phyloP scores from a whole-genome alignment of 257 asterid species.

The Dorcoceras hygrometricum region DNA sequence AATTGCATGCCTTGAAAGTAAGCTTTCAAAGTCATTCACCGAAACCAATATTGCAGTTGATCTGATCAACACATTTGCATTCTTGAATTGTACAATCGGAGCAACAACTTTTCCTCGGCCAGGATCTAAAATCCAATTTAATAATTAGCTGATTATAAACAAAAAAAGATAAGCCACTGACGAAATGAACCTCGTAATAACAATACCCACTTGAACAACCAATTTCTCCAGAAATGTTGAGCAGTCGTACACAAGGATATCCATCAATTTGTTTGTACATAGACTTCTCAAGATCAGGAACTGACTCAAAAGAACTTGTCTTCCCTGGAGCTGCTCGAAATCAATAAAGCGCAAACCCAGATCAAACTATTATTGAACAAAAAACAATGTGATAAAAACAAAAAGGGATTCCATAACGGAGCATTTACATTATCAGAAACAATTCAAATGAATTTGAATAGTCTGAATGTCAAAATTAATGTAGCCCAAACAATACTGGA shows the following conservation, averaged over 20 bases:
- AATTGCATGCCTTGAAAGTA: slow-evolving; percentile 62
- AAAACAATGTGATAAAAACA: not conserved
- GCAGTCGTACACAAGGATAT: slow-evolving; percentile 93
- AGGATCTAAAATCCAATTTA: slow-evolving; percentile 60
- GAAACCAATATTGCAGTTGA: slow-evolving; percentile 70
- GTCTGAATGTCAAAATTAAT: not conserved
- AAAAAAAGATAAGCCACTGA: slow-evolving; percentile 7
- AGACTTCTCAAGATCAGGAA: slow-evolving; percentile 93
- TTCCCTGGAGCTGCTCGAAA: slow-evolving; percentile 50
- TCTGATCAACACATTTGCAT: slow-evolving; percentile 45
- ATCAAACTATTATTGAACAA: not conserved
- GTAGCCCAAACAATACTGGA: not conserved
- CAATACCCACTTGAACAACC: slow-evolving; percentile 89
- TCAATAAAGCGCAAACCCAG: slow-evolving; percentile 19
- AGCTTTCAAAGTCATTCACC: slow-evolving; percentile 66
- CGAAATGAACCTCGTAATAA: slow-evolving; percentile 12
- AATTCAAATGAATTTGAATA: not conserved
- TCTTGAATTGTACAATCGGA: slow-evolving; percentile 60
- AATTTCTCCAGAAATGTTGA: slow-evolving; percentile 91
- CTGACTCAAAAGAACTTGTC: slow-evolving; percentile 68
- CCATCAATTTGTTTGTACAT: slow-evolving; percentile 83
- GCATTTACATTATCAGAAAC: slow-evolving; percentile 8
- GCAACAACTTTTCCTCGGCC: slow-evolving; percentile 83
- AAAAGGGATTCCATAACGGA: not conserved
- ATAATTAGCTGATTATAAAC: slow-evolving; percentile 15